Conservation (phyloP, 2,329 filamentous ascomycete genomes). For the Fusarium anguioides region DNA sequence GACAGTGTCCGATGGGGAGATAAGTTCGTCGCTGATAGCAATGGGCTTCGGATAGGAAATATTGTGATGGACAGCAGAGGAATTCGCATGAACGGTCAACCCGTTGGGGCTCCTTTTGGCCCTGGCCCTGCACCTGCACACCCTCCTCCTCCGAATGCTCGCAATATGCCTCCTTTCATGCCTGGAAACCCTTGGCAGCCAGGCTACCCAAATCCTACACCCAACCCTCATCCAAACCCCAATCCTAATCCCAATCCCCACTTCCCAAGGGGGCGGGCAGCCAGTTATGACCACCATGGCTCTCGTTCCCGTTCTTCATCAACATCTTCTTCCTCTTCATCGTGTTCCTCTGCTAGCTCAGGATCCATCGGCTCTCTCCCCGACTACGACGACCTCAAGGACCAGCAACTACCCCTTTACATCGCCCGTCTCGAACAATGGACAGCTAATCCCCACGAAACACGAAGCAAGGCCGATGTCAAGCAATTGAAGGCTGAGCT, state of each 20-base stretch:
- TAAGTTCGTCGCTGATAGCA: constrained; percentile 56
- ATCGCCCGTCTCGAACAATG: constrained; percentile 59
- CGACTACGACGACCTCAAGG: constrained; percentile 62
- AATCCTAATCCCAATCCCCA: background rate
- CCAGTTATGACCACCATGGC: constrained; percentile 21
- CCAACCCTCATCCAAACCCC: too few relatives aligned
- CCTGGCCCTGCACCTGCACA: background rate
- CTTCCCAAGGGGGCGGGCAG: constrained; percentile 21
- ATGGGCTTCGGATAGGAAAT: constrained; percentile 59
- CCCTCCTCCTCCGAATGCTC: constrained; percentile 1
- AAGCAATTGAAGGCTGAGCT: constrained; percentile 57
- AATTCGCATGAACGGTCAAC: constrained; percentile 45
- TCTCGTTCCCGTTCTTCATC: constrained; percentile 50
- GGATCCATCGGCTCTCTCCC: constrained; percentile 63
- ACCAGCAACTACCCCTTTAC: constrained; percentile 60
- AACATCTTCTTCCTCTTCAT: constrained; percentile 51
- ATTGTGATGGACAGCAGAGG: constrained; percentile 56
- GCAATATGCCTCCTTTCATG: constrained; percentile 7
- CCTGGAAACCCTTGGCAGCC: constrained; percentile 12
- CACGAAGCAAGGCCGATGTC: constrained; percentile 60
- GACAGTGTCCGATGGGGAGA: constrained; percentile 58
- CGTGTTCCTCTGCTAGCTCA: constrained; percentile 47
- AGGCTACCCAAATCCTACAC: too few relatives aligned
- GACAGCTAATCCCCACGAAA: constrained; percentile 61
- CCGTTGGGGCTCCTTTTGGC: background rate